Conservation (phyloP, 1,139 yeast species). For the Taphrina pruni region DNA sequence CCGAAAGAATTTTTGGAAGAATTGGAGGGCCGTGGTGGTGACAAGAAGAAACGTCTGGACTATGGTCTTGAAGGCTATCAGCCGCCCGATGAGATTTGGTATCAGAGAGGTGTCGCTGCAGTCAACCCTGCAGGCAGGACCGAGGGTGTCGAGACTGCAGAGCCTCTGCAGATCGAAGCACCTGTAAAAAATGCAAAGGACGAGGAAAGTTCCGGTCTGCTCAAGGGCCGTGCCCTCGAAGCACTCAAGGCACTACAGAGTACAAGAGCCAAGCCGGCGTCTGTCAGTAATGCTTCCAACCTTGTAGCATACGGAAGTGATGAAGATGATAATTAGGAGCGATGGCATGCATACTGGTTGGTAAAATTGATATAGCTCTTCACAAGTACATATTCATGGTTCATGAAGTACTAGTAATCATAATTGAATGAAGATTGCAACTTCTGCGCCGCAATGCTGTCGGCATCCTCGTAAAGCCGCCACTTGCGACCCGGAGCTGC, state of each 20-base stretch:
- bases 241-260: slow-evolving; percentile 26
- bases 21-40: slow-evolving; percentile 43
- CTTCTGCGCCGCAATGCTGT: no score
- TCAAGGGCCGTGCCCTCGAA: slow-evolving; percentile 31
- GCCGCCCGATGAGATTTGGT: slow-evolving; percentile 45
- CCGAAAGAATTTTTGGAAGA: slow-evolving; percentile 48
- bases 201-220: slow-evolving; percentile 1
- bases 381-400: no score
- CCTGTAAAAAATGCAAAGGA: background rate
- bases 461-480: slow-evolving; percentile 7
- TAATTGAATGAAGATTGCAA: no score
- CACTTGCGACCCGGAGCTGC: background rate
- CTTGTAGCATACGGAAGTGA: slow-evolving; percentile 36
- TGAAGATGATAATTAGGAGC: slow-evolving; percentile 21
- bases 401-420: no score
- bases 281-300: background rate
- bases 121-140: slow-evolving; percentile 43
- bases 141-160: background rate
- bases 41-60: slow-evolving; percentile 40
- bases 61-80: slow-evolving; percentile 45
- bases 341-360: background rate
- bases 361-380: no score
- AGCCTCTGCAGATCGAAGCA: slow-evolving; percentile 7
- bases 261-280: background rate
- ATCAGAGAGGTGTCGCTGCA: slow-evolving; percentile 44